Percentiles rank a stretch among this genome's conserved stretches.
phyloP scores from a whole-genome alignment of 163 green algal genomes.

The Chlamydomonas reinhardtii region DNA sequence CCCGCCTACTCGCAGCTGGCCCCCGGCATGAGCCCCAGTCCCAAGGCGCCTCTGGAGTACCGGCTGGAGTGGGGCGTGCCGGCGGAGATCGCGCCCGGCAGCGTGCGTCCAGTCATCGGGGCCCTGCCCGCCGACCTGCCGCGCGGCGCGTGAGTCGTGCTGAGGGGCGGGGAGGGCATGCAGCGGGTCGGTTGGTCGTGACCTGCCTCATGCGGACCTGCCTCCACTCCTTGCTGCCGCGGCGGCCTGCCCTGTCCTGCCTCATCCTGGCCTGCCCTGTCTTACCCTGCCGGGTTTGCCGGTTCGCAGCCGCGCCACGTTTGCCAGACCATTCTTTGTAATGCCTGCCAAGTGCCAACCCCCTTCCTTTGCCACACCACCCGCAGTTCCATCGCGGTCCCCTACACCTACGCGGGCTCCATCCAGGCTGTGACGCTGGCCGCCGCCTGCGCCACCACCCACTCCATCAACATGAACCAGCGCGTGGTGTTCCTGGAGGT shows the following conservation, averaged over 20 bases:
- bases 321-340: no score
- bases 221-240: no score
- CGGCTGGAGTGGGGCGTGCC: neutral
- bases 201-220: no score
- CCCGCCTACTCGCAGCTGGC: neutral
- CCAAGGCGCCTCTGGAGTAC: neutral
- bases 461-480: slow-evolving; percentile 53
- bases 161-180: no score
- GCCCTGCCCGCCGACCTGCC: neutral
- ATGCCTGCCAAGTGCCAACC: no score
- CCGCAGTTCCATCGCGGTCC: neutral
- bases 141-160: neutral
- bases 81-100: neutral
- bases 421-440: slow-evolving; percentile 31
- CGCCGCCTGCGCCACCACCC: slow-evolving; percentile 36
- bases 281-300: no score
- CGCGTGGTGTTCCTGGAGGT: slow-evolving; percentile 17
- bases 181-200: no score
- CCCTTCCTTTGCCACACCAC: no score
- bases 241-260: no score
- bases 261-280: no score
- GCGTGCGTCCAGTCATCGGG: neutral
- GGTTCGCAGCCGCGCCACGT: no score
- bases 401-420: neutral
- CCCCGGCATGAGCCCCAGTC: neutral